These are phyloP conservation scores for Boletellus ananas DNA, from an alignment of 768 basidiomycete species.

Conservation along the genomic window DNA sequence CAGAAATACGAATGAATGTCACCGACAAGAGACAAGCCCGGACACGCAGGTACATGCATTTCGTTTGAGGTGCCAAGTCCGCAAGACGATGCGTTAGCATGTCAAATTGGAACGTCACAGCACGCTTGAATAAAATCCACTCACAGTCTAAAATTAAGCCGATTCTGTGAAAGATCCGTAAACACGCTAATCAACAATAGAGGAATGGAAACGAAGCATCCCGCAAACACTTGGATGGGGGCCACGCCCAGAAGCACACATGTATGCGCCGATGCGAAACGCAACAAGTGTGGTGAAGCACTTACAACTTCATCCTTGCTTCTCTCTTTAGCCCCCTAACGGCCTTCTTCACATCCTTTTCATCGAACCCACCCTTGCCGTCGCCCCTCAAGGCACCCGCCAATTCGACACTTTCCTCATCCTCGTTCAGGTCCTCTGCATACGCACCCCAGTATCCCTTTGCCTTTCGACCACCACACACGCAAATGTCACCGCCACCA, in stretches of 20 bases:
- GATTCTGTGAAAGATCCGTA: constrained; percentile 17
- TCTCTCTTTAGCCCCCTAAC: constrained; percentile 60
- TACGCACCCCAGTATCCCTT: constrained; percentile 76
- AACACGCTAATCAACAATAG: constrained; percentile 1
- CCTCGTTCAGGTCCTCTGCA: constrained; percentile 44
- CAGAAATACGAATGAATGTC: constrained; percentile 8
- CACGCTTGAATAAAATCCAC: constrained; percentile 4
- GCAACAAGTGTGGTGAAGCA: constrained; percentile 5
- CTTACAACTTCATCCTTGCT: constrained; percentile 72
- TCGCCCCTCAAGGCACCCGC: constrained; percentile 46
- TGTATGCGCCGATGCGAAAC: background rate
- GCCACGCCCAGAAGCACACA: background rate
- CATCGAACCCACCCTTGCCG: constrained; percentile 57
- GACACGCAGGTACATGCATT: background rate
- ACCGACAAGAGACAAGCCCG: background rate
- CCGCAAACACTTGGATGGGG: background rate
- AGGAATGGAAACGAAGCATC: background rate
- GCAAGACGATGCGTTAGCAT: constrained; percentile 6
- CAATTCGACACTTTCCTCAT: constrained; percentile 40
- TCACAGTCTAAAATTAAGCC: constrained; percentile 28
- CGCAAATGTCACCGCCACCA: constrained; percentile 33
- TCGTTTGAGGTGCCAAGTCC: background rate
- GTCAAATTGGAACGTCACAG: background rate
- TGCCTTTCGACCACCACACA: constrained; percentile 58
- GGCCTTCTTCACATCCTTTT: constrained; percentile 63